phyloP scores from a whole-genome alignment of 2,329 filamentous ascomycete species.

The Rutstroemia sp. region DNA sequence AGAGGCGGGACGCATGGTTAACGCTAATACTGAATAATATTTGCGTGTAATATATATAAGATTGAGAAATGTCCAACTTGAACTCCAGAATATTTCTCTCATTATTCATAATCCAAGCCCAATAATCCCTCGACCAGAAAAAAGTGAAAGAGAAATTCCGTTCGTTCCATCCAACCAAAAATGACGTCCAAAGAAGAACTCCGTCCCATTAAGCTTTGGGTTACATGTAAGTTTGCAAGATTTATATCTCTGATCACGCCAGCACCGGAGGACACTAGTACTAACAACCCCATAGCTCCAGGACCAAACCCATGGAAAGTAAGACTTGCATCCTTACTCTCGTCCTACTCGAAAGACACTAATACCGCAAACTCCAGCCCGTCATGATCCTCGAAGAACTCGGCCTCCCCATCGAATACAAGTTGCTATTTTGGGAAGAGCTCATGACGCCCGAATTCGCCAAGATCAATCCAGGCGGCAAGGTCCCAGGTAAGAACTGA shows the following conservation, averaged over 20 bases:
- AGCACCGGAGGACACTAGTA: neutral
- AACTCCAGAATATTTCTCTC: no score
- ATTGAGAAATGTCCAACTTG: no score
- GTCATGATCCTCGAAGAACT: conserved; percentile 39
- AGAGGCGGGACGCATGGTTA: no score
- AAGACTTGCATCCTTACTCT: neutral
- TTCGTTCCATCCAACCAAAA: neutral
- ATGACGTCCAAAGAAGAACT: neutral
- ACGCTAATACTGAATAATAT: no score
- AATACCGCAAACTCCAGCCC: neutral
- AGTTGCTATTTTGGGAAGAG: conserved; percentile 31
- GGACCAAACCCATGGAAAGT: neutral
- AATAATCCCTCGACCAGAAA: no score
- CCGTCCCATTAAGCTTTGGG: neutral
- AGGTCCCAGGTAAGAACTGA: conserved; percentile 15
- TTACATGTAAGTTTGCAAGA: neutral
- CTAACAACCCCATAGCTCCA: neutral
- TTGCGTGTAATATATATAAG: no score
- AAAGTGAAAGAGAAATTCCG: no score
- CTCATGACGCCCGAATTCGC: conserved; percentile 35
- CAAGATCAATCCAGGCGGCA: conserved; percentile 25
- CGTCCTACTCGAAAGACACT: neutral
- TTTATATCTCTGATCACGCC: neutral
- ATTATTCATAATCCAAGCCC: no score
- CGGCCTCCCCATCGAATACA: conserved; percentile 32